phyloP scores from a whole-genome alignment of 2,329 filamentous ascomycete species.

The Pseudogymnoascus verrucosus region DNA sequence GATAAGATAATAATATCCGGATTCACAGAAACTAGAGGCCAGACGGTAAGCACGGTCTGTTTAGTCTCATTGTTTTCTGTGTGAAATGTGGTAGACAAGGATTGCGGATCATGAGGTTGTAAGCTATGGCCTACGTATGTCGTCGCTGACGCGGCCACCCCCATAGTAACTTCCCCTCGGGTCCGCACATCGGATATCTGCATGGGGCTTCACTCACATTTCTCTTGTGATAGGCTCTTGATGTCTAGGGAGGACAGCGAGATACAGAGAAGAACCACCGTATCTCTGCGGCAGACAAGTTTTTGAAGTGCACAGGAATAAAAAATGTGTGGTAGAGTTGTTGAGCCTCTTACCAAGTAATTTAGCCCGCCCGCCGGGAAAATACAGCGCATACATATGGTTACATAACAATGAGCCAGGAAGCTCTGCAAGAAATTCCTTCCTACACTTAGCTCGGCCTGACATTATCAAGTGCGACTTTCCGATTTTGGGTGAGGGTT shows the following conservation, averaged over 20 bases:
- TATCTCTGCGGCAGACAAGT: not conserved
- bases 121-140: constrained; percentile 3
- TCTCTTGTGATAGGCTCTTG: not conserved
- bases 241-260: not conserved
- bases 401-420: not conserved
- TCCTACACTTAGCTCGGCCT: not conserved
- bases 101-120: not conserved
- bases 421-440: not conserved
- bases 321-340: not conserved
- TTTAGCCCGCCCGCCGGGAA: not conserved
- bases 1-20: not conserved
- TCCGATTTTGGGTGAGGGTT: not conserved
- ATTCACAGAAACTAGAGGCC: not conserved
- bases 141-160: constrained; percentile 8
- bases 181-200: not conserved
- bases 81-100: not conserved
- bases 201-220: not conserved
- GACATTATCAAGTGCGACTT: not conserved
- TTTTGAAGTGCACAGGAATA: not conserved
- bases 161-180: not conserved
- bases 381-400: not conserved
- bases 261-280: not conserved
- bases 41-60: not conserved
- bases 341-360: not conserved
- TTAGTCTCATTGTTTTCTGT: not conserved